Conservation (phyloP, 2,329 filamentous ascomycete genomes). For the Colletotrichum theobromicola region DNA sequence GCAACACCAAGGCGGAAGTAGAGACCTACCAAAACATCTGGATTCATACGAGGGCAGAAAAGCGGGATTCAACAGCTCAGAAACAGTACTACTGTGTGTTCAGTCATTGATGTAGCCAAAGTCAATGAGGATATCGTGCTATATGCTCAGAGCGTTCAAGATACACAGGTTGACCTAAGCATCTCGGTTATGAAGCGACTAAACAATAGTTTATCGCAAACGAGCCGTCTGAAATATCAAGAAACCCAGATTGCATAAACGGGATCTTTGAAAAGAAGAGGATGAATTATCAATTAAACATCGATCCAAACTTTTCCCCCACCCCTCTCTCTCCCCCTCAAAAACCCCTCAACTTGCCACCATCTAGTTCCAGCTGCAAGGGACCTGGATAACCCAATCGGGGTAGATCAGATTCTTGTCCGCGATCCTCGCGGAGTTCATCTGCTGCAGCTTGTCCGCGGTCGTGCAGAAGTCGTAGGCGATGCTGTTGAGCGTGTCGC, state of each 20-base stretch:
- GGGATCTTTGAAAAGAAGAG: background rate
- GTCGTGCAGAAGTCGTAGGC: background rate
- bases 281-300: background rate
- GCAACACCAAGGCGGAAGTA: background rate
- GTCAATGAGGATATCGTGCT: too few relatives aligned
- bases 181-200: background rate
- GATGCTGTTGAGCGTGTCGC: background rate
- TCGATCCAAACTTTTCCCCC: background rate
- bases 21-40: background rate
- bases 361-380: background rate
- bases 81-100: too few relatives aligned
- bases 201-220: background rate
- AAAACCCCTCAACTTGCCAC: background rate
- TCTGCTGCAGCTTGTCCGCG: background rate
- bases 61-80: rapidly evolving
- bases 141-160: background rate
- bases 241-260: rapidly evolving
- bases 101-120: background rate
- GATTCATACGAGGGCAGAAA: background rate
- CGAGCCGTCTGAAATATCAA: rapidly evolving
- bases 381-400: background rate
- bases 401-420: background rate
- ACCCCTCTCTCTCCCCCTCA: background rate
- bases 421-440: background rate
- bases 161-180: rapidly evolving